Base-by-base conservation (phyloP, 495 filamentous ascomycete genomes). In the Neurospora terricola region DNA sequence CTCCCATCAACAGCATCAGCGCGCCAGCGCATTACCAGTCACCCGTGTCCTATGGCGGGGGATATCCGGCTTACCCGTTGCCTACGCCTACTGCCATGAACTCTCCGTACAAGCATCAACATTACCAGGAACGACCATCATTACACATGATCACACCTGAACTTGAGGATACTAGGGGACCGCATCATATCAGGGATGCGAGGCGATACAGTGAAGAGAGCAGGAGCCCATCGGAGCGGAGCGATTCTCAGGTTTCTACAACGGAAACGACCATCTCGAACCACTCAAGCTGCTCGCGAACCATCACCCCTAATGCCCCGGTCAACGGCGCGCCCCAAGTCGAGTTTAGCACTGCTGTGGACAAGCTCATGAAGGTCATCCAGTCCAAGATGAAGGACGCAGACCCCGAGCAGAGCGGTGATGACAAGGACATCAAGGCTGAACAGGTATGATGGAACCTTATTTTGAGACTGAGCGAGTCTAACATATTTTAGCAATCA, bases 311-410 rank as follows among this genome's bases (percentile, higher is more conserved):
- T 27, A 82, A 80, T 48, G 68, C 73, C 4, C 74, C 78, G 5
- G 74, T 80, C 30, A 72, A 76, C 30, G 74, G 73, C 21, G 71
- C 76, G 9, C 45, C 74, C 8, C 78, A 90, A 23, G 77, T 89
- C 66, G 84, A 88, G 66, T 96, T 94, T 81, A 88, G 88, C 38
- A 98, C 94, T 1, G 88, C 92, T 70, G 90, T 98, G 62, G 95
- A 98, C 79, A 89, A 89, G n/a, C 81, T 98, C 45, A 96, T 97
- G 93, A 94, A 92, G 81, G 88, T 92, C 7, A 97, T 98, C 59
- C 94, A 98, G 79, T 84, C 91, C 36, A 93, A 93, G 75, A 76
- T 68, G 23, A 74, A 76, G 40, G 71, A 72, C 5, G 70, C 38
- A 1, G 74, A 77, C 34, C 10, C 10, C 1, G 71, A 70, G 23